Percentiles rank a stretch among this genome's conserved stretches.
Evolutionary conservation across 179 eudicot genomes (phyloP).

Genomic region (Silene vulgaris): DNA sequence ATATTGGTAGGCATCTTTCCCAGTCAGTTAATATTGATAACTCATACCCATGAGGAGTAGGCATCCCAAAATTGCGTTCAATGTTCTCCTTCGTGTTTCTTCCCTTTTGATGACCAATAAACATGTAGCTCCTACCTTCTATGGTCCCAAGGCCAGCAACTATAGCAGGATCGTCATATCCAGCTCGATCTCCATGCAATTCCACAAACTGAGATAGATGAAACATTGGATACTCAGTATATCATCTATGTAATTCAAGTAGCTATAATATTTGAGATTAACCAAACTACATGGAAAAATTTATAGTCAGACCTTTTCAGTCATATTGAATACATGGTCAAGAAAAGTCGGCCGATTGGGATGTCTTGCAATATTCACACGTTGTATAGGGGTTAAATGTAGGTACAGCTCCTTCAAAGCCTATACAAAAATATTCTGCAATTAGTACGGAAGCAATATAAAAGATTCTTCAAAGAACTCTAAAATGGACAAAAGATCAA

Average conservation of each 20-base stretch:
- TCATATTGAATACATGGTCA: conserved; percentile 79
- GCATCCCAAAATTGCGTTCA: conserved; percentile 91
- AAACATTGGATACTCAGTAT: conserved; percentile 12
- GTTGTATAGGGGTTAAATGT: conserved; percentile 79
- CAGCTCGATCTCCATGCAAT: conserved; percentile 96
- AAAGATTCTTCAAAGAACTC: neutral
- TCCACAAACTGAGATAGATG: conserved; percentile 65
- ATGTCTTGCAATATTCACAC: conserved; percentile 88
- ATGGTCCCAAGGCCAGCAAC: conserved; percentile 89
- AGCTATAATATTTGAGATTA: neutral
- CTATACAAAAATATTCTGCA: conserved; percentile 31
- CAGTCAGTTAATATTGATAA: neutral
- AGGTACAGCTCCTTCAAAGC: conserved; percentile 65
- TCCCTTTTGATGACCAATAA: conserved; percentile 94
- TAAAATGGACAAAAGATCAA: neutral
- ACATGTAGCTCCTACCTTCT: conserved; percentile 81
- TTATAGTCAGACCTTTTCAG: conserved; percentile 58
- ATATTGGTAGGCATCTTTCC: neutral
- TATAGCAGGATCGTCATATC: conserved; percentile 94
- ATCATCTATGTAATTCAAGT: neutral
- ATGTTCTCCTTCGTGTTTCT: conserved; percentile 93
- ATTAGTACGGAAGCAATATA: neutral
- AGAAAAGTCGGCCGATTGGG: conserved; percentile 93
- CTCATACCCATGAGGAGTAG: conserved; percentile 95
- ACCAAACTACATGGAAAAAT: neutral